phyloP scores from a whole-genome alignment of 2,329 filamentous ascomycete species.

The Fusarium xylarioides region DNA sequence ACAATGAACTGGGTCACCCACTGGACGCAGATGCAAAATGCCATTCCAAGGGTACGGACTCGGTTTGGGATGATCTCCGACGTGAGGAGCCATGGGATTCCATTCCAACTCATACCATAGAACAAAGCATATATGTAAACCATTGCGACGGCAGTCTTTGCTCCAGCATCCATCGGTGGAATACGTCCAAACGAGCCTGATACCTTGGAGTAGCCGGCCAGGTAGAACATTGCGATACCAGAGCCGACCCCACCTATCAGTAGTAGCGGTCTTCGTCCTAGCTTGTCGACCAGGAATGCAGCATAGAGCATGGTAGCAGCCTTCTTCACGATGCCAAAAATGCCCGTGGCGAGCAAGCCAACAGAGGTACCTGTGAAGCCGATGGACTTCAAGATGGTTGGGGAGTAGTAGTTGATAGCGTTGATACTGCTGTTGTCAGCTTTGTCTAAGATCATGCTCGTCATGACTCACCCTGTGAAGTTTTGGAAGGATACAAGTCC shows the following conservation, averaged over 20 bases:
- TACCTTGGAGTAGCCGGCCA: not conserved
- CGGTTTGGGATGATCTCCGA: not conserved
- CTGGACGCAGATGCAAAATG: not conserved
- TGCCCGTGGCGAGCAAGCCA: not conserved
- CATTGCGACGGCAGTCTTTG: not conserved
- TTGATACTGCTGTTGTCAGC: not conserved
- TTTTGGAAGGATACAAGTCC: not conserved
- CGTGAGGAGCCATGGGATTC: not conserved
- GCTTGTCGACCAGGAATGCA: not conserved
- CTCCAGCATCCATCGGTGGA: not conserved
- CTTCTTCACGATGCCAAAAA: not conserved
- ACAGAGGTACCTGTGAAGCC: not conserved
- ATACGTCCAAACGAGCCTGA: not conserved
- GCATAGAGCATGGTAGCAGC: not conserved
- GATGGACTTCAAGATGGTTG: not conserved
- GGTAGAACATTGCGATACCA: not conserved
- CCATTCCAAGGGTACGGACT: not conserved
- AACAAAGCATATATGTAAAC: not conserved
- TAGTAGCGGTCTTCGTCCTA: not conserved
- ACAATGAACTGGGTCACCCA: not conserved
- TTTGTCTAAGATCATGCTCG: rapidly evolving
- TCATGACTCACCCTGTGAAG: not conserved
- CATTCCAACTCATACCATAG: not conserved
- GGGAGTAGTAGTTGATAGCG: not conserved
- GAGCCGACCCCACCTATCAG: not conserved